Evolutionary conservation across 2,329 filamentous ascomycete genomes (phyloP).

Genomic region (Exophiala oligosperma): DNA sequence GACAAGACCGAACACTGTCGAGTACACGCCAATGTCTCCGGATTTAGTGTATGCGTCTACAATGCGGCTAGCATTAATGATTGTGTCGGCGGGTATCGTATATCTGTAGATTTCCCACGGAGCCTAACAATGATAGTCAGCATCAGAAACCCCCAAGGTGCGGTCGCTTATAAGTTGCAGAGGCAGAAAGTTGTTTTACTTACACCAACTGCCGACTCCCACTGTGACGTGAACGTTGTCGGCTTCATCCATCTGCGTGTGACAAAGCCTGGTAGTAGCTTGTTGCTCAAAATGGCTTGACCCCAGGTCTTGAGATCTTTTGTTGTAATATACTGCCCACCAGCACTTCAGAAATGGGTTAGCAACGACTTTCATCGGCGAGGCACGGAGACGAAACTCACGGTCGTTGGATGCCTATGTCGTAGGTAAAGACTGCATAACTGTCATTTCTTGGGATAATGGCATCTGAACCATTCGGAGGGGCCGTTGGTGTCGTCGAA

Average conservation of each 20-base stretch:
- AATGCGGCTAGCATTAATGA: slow-evolving; percentile 8
- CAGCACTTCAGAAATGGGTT: slow-evolving; percentile 1
- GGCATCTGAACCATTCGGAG: slow-evolving; percentile 27
- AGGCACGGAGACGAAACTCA: neutral
- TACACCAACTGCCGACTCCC: slow-evolving; percentile 35
- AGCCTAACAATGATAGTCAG: slow-evolving; percentile 42
- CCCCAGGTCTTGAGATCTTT: slow-evolving; percentile 45
- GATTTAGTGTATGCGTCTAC: slow-evolving; percentile 35
- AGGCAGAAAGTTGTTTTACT: neutral
- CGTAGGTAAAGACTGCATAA: slow-evolving; percentile 12
- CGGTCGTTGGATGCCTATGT: slow-evolving; percentile 9
- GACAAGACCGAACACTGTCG: slow-evolving; percentile 36
- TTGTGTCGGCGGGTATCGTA: neutral
- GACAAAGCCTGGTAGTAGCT: slow-evolving; percentile 35
- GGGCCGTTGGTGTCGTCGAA: slow-evolving; percentile 36
- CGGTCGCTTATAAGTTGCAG: neutral
- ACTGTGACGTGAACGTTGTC: slow-evolving; percentile 37
- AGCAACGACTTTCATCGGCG: neutral
- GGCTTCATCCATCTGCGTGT: slow-evolving; percentile 51
- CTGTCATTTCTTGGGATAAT: slow-evolving; percentile 41
- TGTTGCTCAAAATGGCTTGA: slow-evolving; percentile 44
- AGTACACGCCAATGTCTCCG: slow-evolving; percentile 36
- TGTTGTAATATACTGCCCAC: slow-evolving; percentile 47
- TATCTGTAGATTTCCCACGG: slow-evolving; percentile 15
- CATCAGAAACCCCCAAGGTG: too few species aligned